Conservation (phyloP, 78 protist genomes). For the Dictyostelium citrinum region DNA sequence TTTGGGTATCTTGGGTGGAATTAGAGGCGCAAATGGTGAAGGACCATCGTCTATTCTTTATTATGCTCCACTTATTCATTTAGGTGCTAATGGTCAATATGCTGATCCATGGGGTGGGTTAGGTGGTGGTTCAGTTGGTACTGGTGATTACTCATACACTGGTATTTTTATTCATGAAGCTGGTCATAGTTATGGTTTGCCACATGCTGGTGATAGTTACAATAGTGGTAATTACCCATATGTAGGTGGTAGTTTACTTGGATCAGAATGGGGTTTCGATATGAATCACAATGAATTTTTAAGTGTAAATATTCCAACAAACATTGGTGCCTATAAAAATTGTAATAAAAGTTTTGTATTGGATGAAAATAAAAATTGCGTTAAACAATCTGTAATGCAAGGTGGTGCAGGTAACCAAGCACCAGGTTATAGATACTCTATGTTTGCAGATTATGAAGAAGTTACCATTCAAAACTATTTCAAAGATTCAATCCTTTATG, state of each 20-base stretch:
- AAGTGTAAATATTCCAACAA: neutral
- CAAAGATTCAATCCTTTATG: neutral
- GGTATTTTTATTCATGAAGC: constrained; percentile 61
- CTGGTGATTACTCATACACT: neutral
- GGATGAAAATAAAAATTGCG: neutral
- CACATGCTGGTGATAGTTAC: constrained; percentile 1
- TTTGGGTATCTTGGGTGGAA: neutral
- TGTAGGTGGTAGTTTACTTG: neutral
- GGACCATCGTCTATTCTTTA: neutral
- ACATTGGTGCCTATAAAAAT: neutral
- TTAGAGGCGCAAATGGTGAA: constrained; percentile 28
- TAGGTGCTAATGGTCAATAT: neutral
- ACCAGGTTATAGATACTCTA: constrained; percentile 7
- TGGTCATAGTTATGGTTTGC: constrained; percentile 46
- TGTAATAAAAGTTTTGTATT: neutral
- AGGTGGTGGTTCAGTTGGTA: constrained; percentile 27
- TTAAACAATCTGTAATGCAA: constrained; percentile 42
- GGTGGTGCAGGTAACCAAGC: constrained; percentile 71
- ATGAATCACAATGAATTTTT: neutral
- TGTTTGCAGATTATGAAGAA: constrained; percentile 46
- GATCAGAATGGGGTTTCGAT: constrained; percentile 21
- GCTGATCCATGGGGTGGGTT: constrained; percentile 15
- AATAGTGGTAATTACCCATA: neutral
- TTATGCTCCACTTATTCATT: constrained; percentile 17
- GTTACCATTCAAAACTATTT: neutral